Evolutionary conservation across 768 basidiomycete species (phyloP), one percentile per base, ranked within the genome.

Genomic region (Russula sp.): DNA sequence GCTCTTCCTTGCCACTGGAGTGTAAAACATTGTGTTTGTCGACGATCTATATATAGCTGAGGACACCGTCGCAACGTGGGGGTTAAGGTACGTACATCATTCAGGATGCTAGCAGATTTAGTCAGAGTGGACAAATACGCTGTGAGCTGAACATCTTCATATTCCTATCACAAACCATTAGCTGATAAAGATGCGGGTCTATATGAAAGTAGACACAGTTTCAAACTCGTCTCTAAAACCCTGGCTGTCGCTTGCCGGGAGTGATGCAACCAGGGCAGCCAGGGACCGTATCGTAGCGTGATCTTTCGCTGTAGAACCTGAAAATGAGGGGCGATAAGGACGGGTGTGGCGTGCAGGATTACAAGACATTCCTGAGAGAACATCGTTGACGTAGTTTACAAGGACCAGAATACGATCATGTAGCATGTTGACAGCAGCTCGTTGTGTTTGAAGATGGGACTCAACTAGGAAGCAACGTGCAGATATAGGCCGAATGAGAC

Each of bases 401-500:
- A 99, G 82, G 6, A 95, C 77, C 54, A 86, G 67, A 54, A 98
- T 91, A 54, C 97, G 85, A 68, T 97, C 94, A 69, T 94, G 87
- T 58, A 99, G 80, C 97, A 98, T 98, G 72, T 93, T 89, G 58
- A 99, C 88, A 11, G 97, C 97, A 54, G 94, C 92, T 66, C 94
- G 82, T 75, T 98, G 95, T 2, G 94, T 89, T 62, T 89, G 87
- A 55, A 98, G 77, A 76, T 94, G 89, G 0, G 91, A 89, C 69
- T 95, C 86, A 75, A 98, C 96, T 98, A 66, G 14, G 53, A 51
- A 20, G 44, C 39, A 32, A 59, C n/a, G 6, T 62, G 56, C 57
- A 62, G 66, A 53, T 39, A 55, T 50, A 51, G 37, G 49, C 39
- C 55, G 52, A 55, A 48, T 39, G 18, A 22, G 49, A 10, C 22